Evolutionary conservation across 192 early-diverging fungal species (phyloP), one percentile per base, ranked within the genome.

Genomic region (Coemansia sp.): DNA sequence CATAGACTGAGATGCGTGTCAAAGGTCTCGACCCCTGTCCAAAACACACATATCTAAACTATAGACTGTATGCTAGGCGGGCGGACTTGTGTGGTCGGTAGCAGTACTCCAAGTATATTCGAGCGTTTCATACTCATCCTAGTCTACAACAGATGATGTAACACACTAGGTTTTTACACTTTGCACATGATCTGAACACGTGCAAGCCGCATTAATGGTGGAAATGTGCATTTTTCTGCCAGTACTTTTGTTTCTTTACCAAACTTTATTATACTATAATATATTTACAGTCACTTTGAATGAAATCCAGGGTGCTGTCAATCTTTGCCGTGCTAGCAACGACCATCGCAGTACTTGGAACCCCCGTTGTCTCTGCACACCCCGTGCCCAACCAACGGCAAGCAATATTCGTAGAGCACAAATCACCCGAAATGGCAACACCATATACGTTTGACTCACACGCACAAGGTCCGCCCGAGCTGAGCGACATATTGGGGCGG

Each of bases 381-480:
- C 70, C 70, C 2, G 37, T 69, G 27, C 58, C 54, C 12, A 66
- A 60, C 23, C 70, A 66, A 50, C 61, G 69, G 29, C 76, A 55
- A 21, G 70, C 72, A 52, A 56, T 48, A n/a, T 50, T 57, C 7
- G 66, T 66, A 62, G 70, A 24, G 29, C 59, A 56, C 56, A 11
- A 23, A 1, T 25, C 41, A 14, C 15, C 51, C 17, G 24, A 60
- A 23, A 74, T 73, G 67, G 38, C 38, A 6, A 39, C 54, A 32
- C 72, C 39, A 3, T 81, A 72, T 51, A 75, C 61, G 15, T 81
- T 72, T 43, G 78, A 81, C 63, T 39, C 56, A 1, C 51, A 62
- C 27, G 65, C 62, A 1, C 41, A 60, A 32, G 72, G 72, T 50
- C 32, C 51, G 19, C 78, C 78, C 17, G 45, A 58, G 63, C 72